Evolutionary conservation across 192 early-diverging fungal species (phyloP).

Genomic region (Coemansia sp.): DNA sequence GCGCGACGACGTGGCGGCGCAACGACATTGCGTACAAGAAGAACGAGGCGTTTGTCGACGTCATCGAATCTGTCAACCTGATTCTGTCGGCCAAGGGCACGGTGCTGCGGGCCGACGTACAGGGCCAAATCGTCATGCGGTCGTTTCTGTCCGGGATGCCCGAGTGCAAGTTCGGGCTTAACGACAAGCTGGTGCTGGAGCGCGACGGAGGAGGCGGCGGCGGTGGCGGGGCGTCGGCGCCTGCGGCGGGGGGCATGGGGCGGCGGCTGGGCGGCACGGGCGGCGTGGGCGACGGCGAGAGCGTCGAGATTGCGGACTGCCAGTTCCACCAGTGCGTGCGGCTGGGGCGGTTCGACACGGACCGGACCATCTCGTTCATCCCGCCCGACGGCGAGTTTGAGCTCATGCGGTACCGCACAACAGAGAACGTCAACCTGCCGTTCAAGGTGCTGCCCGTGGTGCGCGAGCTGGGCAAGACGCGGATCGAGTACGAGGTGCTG

Average conservation of each 20-base stretch:
- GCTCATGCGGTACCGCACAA: conserved; percentile 92
- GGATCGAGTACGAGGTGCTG: conserved; percentile 86
- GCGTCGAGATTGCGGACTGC: conserved; percentile 93
- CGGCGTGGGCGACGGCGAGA: conserved; percentile 35
- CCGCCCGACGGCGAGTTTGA: conserved; percentile 97
- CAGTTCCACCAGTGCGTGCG: conserved; percentile 99
- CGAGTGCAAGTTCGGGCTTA: conserved; percentile 95
- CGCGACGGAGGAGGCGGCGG: conserved; percentile 53
- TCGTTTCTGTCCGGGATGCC: conserved; percentile 96
- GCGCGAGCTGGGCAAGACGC: conserved; percentile 71
- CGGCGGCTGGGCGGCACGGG: conserved; percentile 16
- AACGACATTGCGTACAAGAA: conserved; percentile 94
- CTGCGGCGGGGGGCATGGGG: conserved; percentile 1
- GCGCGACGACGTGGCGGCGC: conserved; percentile 87
- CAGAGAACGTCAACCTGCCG: conserved; percentile 92
- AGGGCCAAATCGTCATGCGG: conserved; percentile 88
- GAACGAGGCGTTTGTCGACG: conserved; percentile 98
- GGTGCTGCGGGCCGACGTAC: conserved; percentile 81
- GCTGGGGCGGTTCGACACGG: conserved; percentile 85
- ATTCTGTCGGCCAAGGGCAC: conserved; percentile 85
- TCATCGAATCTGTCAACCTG: conserved; percentile 95
- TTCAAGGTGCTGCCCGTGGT: conserved; percentile 94
- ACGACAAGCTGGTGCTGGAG: conserved; percentile 88
- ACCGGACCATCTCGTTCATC: conserved; percentile 94
- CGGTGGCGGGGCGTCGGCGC: not conserved